A percentile compares a stretch with the other conserved stretches of the same genome.
Evolutionary conservation across 306 rosid genomes (phyloP).

Genomic region (Quercus ilex): DNA sequence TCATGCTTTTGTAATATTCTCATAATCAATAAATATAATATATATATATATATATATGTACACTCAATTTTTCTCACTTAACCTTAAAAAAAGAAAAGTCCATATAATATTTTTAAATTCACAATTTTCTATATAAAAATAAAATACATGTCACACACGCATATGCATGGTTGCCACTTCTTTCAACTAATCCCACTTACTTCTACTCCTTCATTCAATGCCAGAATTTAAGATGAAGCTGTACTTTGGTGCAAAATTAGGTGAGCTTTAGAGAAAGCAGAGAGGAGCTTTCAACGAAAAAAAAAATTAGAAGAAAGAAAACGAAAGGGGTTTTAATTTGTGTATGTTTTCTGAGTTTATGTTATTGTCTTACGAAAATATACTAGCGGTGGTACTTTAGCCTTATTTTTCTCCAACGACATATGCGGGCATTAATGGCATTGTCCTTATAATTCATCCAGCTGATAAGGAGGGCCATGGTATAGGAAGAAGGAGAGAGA

Average conservation of each 20-base stretch:
- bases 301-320: too few species aligned
- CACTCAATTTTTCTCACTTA: too few species aligned
- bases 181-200: constrained; percentile 31
- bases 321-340: too few species aligned
- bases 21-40: too few species aligned
- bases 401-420: constrained; percentile 33
- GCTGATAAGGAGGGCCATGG: background rate
- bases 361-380: background rate
- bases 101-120: too few species aligned
- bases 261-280: constrained; percentile 4
- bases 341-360: too few species aligned
- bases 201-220: constrained; percentile 27
- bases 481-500: too few species aligned
- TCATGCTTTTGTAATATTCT: too few species aligned
- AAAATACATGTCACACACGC: too few species aligned
- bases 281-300: background rate
- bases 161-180: background rate
- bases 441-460: background rate
- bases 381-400: background rate
- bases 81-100: too few species aligned
- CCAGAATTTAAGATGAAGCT: constrained; percentile 15
- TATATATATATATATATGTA: too few species aligned
- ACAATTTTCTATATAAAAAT: too few species aligned
- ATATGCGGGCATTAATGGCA: constrained; percentile 37
- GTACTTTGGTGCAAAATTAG: constrained; percentile 27